These are phyloP conservation scores for Pichia californica DNA, from an alignment of 805 yeast species.

Conservation along the genomic window DNA sequence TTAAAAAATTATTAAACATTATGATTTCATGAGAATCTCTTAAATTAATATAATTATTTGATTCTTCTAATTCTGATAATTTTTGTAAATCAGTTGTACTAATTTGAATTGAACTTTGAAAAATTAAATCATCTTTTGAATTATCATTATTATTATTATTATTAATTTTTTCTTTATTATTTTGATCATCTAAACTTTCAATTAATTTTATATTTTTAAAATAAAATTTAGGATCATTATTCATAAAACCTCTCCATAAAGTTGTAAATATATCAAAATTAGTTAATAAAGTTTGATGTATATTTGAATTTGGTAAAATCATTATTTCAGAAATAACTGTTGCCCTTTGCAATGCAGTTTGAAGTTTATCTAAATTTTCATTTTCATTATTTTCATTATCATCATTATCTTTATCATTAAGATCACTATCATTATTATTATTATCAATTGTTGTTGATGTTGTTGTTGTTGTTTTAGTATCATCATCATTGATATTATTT, in stretches of 20 bases:
- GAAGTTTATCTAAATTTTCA: slow-evolving; percentile 9
- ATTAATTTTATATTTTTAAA: slow-evolving; percentile 4
- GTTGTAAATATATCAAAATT: slow-evolving; percentile 19
- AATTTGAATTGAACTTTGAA: slow-evolving; percentile 24
- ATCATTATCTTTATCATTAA: slow-evolving; percentile 1
- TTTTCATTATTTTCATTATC: background rate
- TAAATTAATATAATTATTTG: slow-evolving; percentile 21
- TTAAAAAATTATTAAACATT: slow-evolving; percentile 51
- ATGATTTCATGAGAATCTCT: slow-evolving; percentile 24
- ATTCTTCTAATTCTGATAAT: slow-evolving; percentile 13
- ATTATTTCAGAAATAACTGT: slow-evolving; percentile 25
- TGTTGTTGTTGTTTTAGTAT: slow-evolving; percentile 2
- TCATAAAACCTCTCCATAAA: slow-evolving; percentile 30
- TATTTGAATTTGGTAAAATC: slow-evolving; percentile 19
- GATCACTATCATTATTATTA: background rate
- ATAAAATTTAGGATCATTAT: slow-evolving; percentile 17
- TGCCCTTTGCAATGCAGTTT: slow-evolving; percentile 22
- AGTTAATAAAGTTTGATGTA: slow-evolving; percentile 19
- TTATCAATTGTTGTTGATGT: too few species aligned
- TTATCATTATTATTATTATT: slow-evolving; percentile 19
- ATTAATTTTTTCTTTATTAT: slow-evolving; percentile 14
- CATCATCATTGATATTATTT: slow-evolving; percentile 1
- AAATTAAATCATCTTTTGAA: slow-evolving; percentile 15
- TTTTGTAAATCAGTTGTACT: slow-evolving; percentile 14
- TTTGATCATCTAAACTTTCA: slow-evolving; percentile 1